Evolutionary conservation across 1,284 basidiomycete species (phyloP), one percentile per base, ranked within the genome.

Genomic region (Apiotrichum akiyoshidainum): DNA sequence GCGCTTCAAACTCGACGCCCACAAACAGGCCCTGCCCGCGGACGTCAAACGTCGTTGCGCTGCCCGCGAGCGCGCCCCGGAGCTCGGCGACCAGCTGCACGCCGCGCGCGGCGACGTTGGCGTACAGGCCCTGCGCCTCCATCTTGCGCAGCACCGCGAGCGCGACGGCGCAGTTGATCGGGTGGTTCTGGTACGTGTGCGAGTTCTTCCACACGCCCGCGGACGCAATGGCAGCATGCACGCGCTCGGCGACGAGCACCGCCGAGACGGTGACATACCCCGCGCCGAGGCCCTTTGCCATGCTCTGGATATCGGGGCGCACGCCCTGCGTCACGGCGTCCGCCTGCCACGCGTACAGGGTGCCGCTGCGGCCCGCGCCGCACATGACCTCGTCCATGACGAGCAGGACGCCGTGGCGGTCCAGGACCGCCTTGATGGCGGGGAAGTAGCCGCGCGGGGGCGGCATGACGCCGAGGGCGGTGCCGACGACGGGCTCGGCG

Each of bases 341-440:
- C 12, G 56, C 46, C 51, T 67, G 54, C 52, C 62, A 59, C 13
- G 86, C 89, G 69, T 92, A 91, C 46, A 90, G 68, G 41, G 66
- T 63, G 1, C 88, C 89, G 2, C 88, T 71, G 85, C 89, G 84
- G 40, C 89, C 89, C 85, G 90, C 89, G 41, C 90, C 90, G 68
- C 85, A 85, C 91, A 87, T 88, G 55, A 87, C 83, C 77, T 93
- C 91, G 71, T 93, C 91, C 53, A 92, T 82, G 48, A 91, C 88
- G 71, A 92, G 86, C 26, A 93, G 74, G 5, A 88, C 86, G 8
- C 86, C 89, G 67, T 92, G 87, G 71, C 89, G 89, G 50, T 90
- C 83, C 65, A 89, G 89, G 16, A 93, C 87, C 6, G 84, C 85
- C 67, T 87, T 88, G 84, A 92, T 89, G 13, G 87, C 88, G 71